Conservation (phyloP, 1,284 basidiomycete species). For the Ustilago shanxiensis region DNA sequence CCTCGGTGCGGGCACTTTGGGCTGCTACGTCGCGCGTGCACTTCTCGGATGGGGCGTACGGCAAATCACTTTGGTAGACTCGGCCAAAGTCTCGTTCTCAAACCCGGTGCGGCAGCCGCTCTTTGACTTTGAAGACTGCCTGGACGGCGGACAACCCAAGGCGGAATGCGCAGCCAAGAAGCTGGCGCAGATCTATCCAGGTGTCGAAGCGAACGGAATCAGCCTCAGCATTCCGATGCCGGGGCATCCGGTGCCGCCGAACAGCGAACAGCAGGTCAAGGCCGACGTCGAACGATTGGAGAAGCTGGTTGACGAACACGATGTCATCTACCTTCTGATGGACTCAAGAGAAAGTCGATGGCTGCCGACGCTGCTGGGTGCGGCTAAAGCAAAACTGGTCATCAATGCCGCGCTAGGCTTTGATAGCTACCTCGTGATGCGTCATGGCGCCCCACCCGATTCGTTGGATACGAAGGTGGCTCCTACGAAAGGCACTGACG, state of each 20-base stretch:
- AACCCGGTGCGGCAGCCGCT: conserved; percentile 97
- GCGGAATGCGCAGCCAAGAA: conserved; percentile 90
- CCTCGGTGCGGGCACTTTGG: conserved; percentile 93
- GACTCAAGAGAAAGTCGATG: conserved; percentile 95
- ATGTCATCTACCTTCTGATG: conserved; percentile 94
- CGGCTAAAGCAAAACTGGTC: conserved; percentile 88
- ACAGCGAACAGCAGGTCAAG: conserved; percentile 75
- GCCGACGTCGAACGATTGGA: conserved; percentile 82
- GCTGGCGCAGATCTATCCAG: conserved; percentile 89
- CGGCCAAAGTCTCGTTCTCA: conserved; percentile 89
- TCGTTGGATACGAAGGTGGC: neutral
- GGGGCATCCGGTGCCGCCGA: conserved; percentile 83
- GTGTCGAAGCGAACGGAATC: conserved; percentile 83
- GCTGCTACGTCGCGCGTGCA: conserved; percentile 95
- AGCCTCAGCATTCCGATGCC: conserved; percentile 93
- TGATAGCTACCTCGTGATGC: conserved; percentile 96
- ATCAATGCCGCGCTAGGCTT: conserved; percentile 96
- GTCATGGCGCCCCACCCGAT: conserved; percentile 80
- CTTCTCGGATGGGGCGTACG: conserved; percentile 88
- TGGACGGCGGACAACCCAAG: conserved; percentile 93
- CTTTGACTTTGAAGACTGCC: conserved; percentile 92
- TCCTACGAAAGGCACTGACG: neutral
- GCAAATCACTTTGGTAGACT: conserved; percentile 92
- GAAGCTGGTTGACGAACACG: conserved; percentile 83
- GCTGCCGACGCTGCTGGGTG: conserved; percentile 90